These are phyloP conservation scores for Penicillium vulpinum DNA, from an alignment of 2,329 filamentous ascomycete genomes.

Conservation along the genomic window DNA sequence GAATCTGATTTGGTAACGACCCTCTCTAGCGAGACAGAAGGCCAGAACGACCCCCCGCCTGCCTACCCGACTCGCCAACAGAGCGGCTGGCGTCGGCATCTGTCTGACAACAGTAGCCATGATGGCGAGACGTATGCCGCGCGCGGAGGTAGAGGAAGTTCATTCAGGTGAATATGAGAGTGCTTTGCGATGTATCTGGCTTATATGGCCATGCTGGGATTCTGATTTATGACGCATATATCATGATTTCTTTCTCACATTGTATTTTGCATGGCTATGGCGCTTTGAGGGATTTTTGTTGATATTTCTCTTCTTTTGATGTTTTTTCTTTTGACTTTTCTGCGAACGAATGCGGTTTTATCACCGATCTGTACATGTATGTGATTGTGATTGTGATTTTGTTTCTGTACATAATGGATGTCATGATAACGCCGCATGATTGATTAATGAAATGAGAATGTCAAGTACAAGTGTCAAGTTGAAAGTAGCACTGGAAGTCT, in stretches of 20 bases:
- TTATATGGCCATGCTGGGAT: not conserved
- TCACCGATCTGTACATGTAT: not conserved
- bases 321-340: not conserved
- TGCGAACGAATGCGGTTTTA: not conserved
- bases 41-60: conserved; percentile 7
- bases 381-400: not conserved
- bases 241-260: not conserved
- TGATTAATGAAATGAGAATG: conserved; percentile 6
- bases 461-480: not conserved
- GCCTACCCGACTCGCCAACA: conserved; percentile 12
- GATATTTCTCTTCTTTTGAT: not conserved
- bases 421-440: conserved; percentile 22
- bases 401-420: conserved; percentile 13
- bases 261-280: conserved; percentile 2
- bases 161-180: not conserved
- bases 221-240: conserved; percentile 1
- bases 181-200: not conserved
- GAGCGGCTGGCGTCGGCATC: conserved; percentile 34
- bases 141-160: not conserved
- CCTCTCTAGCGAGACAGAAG: conserved; percentile 21
- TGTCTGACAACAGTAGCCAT: conserved; percentile 18
- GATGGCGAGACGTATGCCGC: conserved; percentile 8
- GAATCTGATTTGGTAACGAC: conserved; percentile 27
- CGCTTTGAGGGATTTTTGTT: not conserved
- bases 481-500: not conserved